Evolutionary conservation across 306 rosid genomes (phyloP).

Genomic region (Cyamopsis tetragonoloba): DNA sequence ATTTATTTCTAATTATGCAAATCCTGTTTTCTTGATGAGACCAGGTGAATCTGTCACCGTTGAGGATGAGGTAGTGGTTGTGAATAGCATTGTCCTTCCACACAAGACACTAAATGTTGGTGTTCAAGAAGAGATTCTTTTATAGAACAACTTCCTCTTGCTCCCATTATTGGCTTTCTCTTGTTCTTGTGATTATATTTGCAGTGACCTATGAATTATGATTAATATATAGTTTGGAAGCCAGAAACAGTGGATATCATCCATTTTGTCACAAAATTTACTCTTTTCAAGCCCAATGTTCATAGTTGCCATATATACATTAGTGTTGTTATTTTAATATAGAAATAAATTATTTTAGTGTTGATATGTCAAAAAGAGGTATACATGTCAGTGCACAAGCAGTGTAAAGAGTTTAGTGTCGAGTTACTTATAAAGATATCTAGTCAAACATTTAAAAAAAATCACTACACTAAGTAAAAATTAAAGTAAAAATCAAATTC

Average conservation of each 20-base stretch:
- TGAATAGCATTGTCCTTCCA: constrained; percentile 87
- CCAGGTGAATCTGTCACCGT: constrained; percentile 87
- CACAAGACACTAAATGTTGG: constrained; percentile 82
- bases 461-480: no score
- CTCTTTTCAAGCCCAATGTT: not conserved
- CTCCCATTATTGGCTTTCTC: not conserved
- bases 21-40: constrained; percentile 25
- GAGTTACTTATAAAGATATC: no score
- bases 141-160: constrained; percentile 38
- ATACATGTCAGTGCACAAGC: no score
- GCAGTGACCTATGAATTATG: not conserved
- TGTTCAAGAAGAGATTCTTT: constrained; percentile 89
- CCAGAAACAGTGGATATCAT: not conserved
- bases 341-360: constrained; percentile 2
- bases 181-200: constrained; percentile 9
- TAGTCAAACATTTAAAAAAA: no score
- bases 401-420: no score
- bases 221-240: constrained; percentile 19
- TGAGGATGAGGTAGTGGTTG: constrained; percentile 93
- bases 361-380: not conserved
- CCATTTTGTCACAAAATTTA: not conserved
- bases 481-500: no score
- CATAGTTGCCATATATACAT: not conserved
- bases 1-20: not conserved
- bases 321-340: constrained; percentile 5